Evolutionary conservation across 2,329 filamentous ascomycete genomes (phyloP).

Genomic region (Penicillium sp.): DNA sequence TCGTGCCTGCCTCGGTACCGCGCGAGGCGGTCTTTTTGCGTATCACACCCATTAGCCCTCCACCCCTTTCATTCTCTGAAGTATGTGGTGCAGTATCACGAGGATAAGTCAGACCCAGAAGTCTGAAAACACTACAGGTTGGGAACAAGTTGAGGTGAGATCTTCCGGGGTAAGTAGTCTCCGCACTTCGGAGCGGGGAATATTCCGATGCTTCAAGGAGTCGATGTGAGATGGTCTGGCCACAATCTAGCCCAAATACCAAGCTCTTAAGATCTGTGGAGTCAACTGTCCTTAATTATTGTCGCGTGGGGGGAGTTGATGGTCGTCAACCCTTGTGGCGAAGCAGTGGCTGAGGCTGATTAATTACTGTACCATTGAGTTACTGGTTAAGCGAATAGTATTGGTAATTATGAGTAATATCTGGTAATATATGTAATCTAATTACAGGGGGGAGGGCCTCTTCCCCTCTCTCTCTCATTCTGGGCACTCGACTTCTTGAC

Average conservation of each 20-base stretch:
- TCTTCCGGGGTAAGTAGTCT: slow-evolving; percentile 23
- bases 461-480: slow-evolving; percentile 19
- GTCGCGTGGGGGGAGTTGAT: slow-evolving; percentile 1
- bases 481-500: slow-evolving; percentile 12
- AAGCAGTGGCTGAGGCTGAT: slow-evolving; percentile 8
- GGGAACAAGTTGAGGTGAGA: slow-evolving; percentile 8
- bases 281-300: not conserved
- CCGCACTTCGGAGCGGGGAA: slow-evolving; percentile 23
- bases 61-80: slow-evolving; percentile 42
- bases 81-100: slow-evolving; percentile 34
- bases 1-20: slow-evolving; percentile 82
- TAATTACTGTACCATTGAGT: slow-evolving; percentile 6
- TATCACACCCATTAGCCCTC: slow-evolving; percentile 77
- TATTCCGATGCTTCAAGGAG: slow-evolving; percentile 1
- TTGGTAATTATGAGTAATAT: fast-evolving
- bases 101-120: slow-evolving; percentile 25
- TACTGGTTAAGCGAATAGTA: not conserved
- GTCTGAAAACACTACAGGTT: slow-evolving; percentile 20
- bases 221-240: not conserved
- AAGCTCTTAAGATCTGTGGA: not conserved
- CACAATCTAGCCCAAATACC: not conserved
- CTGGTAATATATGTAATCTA: not conserved
- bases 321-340: slow-evolving; percentile 14
- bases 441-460: slow-evolving; percentile 9
- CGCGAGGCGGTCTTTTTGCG: slow-evolving; percentile 88